These are phyloP conservation scores for Leishmania tarentolae DNA, from an alignment of 208 protist species.

Conservation along the genomic window DNA sequence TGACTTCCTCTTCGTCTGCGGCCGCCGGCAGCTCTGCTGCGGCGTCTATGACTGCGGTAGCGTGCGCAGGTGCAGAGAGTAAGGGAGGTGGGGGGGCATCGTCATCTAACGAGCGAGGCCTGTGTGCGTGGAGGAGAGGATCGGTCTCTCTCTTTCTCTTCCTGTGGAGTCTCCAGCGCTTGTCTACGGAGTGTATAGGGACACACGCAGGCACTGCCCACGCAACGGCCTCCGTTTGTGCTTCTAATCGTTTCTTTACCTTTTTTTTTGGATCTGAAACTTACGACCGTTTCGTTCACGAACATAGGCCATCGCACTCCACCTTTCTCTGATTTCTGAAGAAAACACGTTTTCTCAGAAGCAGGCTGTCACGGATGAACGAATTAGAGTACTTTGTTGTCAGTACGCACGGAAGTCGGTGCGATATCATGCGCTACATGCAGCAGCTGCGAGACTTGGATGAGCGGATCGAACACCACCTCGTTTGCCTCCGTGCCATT, in stretches of 20 bases:
- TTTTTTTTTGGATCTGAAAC: too few relatives aligned
- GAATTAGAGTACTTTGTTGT: slow-evolving; percentile 76
- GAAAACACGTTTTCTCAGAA: neutral
- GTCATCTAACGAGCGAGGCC: neutral
- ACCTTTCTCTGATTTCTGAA: neutral
- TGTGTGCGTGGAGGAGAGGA: neutral
- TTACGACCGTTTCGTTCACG: neutral
- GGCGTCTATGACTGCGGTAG: neutral
- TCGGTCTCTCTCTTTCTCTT: neutral
- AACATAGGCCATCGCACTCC: neutral
- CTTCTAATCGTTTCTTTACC: neutral
- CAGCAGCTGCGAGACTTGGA: slow-evolving; percentile 68
- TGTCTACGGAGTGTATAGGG: neutral
- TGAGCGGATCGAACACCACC: slow-evolving; percentile 55
- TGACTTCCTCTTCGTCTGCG: neutral
- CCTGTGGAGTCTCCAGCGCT: neutral
- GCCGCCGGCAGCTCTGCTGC: neutral
- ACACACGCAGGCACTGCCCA: neutral
- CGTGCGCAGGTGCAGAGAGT: neutral
- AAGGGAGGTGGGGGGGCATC: neutral
- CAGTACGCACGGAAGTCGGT: slow-evolving; percentile 57
- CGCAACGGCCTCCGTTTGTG: neutral
- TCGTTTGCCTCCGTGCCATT: slow-evolving; percentile 48
- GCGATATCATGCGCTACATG: slow-evolving; percentile 67
- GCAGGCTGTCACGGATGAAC: slow-evolving; percentile 41